These are phyloP conservation scores for Paramyrothecium roridum DNA, from an alignment of 2,329 filamentous ascomycete genomes.

Conservation along the genomic window DNA sequence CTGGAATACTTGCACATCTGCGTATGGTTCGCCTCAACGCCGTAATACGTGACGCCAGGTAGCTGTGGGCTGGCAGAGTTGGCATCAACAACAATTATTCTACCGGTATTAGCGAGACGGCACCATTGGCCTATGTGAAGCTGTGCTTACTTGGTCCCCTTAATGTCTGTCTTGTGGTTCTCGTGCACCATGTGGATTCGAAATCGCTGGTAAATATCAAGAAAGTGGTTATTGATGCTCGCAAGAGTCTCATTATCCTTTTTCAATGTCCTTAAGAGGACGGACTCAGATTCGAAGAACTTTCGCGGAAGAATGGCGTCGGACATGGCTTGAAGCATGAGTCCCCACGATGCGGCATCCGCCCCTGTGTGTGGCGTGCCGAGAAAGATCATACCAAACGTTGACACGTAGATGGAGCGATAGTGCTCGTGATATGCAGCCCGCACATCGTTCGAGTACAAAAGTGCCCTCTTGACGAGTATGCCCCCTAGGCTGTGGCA, in stretches of 20 bases:
- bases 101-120: constrained; percentile 14
- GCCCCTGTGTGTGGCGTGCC: constrained; percentile 74
- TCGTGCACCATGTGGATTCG: constrained; percentile 76
- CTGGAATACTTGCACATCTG: constrained; percentile 71
- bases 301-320: constrained; percentile 62
- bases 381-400: constrained; percentile 73
- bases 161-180: constrained; percentile 67
- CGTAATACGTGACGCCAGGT: constrained; percentile 68
- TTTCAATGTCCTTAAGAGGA: constrained; percentile 68
- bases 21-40: constrained; percentile 71
- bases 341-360: constrained; percentile 65
- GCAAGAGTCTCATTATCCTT: constrained; percentile 71
- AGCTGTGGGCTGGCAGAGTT: constrained; percentile 66
- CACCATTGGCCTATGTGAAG: not conserved
- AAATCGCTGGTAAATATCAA: constrained; percentile 68
- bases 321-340: constrained; percentile 65
- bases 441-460: constrained; percentile 62
- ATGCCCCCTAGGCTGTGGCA: constrained; percentile 73
- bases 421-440: constrained; percentile 60
- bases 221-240: constrained; percentile 71
- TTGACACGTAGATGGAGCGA: constrained; percentile 69
- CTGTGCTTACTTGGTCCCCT: constrained; percentile 50
- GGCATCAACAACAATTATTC: constrained; percentile 64
- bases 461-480: constrained; percentile 65
- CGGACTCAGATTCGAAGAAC: constrained; percentile 63